These are phyloP conservation scores for Kregervanrija delftensis DNA, from an alignment of 805 yeast genomes.

Conservation along the genomic window DNA sequence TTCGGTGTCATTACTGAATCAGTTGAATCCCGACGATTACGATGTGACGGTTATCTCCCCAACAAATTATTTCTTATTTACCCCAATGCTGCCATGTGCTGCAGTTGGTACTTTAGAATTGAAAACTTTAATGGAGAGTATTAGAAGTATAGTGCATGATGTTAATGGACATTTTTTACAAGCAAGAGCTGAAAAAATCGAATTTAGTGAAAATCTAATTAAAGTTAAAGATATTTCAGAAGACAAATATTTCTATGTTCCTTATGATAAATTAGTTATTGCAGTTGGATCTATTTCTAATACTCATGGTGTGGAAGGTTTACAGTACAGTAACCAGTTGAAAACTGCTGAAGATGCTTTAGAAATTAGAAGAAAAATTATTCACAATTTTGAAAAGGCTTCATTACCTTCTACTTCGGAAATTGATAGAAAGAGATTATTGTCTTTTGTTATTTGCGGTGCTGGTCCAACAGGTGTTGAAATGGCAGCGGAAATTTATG, in stretches of 20 bases:
- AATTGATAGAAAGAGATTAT: constrained; percentile 74
- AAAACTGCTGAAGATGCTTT: constrained; percentile 88
- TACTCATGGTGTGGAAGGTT: constrained; percentile 93
- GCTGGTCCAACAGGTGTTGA: constrained; percentile 99
- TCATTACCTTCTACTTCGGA: constrained; percentile 61
- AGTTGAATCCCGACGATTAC: constrained; percentile 76
- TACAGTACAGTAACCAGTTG: constrained; percentile 79
- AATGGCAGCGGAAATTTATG: constrained; percentile 93
- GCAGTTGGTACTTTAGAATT: constrained; percentile 90
- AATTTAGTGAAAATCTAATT: constrained; percentile 59
- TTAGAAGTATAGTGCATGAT: constrained; percentile 71
- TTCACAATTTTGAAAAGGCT: constrained; percentile 86
- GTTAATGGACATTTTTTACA: constrained; percentile 79
- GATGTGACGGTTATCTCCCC: constrained; percentile 89
- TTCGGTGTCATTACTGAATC: constrained; percentile 73
- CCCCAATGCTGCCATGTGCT: constrained; percentile 88
- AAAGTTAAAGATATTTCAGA: constrained; percentile 46
- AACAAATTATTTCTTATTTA: constrained; percentile 89
- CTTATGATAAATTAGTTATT: constrained; percentile 78
- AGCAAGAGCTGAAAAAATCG: constrained; percentile 82
- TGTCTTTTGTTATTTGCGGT: constrained; percentile 89
- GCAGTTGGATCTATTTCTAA: constrained; percentile 95
- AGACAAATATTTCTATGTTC: constrained; percentile 38
- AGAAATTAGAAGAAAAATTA: constrained; percentile 69
- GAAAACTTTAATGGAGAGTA: constrained; percentile 90